These are phyloP conservation scores for Metschnikowia anglica DNA, from an alignment of 805 yeast genomes.

Conservation along the genomic window DNA sequence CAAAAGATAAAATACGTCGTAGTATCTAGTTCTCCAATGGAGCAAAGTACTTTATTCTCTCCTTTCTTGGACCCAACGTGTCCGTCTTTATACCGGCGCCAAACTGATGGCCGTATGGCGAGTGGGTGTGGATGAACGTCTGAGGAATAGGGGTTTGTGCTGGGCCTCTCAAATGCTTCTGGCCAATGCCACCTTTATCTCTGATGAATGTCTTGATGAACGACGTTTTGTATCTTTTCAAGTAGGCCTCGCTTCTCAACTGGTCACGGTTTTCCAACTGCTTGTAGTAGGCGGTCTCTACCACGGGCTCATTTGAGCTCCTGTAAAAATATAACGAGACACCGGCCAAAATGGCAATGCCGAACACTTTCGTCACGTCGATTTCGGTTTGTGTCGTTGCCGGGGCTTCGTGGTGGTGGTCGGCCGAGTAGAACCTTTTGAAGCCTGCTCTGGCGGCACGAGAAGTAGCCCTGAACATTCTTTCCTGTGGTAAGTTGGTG, in stretches of 20 bases:
- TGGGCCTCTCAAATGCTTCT: conserved; percentile 38
- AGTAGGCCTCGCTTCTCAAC: conserved; percentile 38
- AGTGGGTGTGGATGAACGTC: conserved; percentile 40
- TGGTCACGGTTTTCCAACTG: conserved; percentile 31
- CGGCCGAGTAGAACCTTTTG: conserved; percentile 19
- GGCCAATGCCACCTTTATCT: conserved; percentile 48
- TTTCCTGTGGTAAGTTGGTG: neutral
- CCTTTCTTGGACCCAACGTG: conserved; percentile 47
- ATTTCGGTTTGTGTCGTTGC: conserved; percentile 30
- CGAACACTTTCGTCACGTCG: conserved; percentile 41
- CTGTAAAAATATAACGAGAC: conserved; percentile 27
- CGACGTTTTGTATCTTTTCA: conserved; percentile 41
- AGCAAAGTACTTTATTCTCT: conserved; percentile 41
- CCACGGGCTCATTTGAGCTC: conserved; percentile 31
- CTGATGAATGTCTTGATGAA: conserved; percentile 41
- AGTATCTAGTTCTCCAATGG: conserved; percentile 26
- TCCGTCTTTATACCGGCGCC: conserved; percentile 46
- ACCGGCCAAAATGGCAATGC: conserved; percentile 42
- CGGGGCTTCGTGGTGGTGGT: conserved; percentile 19
- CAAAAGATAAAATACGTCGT: neutral
- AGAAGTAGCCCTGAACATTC: conserved; percentile 21
- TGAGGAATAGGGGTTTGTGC: conserved; percentile 31
- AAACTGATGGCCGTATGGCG: conserved; percentile 40
- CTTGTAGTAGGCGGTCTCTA: conserved; percentile 39
- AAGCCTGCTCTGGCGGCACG: conserved; percentile 17